These are phyloP conservation scores for Aureobasidium uvarum DNA, from an alignment of 2,329 filamentous ascomycete species.

Conservation along the genomic window DNA sequence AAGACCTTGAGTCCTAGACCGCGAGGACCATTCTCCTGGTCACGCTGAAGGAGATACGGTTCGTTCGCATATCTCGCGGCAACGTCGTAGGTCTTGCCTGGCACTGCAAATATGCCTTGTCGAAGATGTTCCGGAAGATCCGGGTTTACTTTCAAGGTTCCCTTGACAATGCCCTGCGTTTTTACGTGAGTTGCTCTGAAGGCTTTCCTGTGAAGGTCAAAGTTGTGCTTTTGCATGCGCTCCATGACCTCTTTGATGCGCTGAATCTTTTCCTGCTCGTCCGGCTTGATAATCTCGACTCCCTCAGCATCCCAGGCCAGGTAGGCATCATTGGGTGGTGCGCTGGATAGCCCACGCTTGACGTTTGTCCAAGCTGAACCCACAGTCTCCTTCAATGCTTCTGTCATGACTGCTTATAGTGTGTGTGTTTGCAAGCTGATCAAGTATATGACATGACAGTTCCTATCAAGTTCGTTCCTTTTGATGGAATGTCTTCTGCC, in stretches of 20 bases:
- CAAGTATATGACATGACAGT: neutral
- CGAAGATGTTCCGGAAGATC: slow-evolving; percentile 32
- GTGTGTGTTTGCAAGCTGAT: neutral
- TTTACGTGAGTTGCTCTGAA: slow-evolving; percentile 32
- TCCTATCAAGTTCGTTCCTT: neutral
- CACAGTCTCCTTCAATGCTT: slow-evolving; percentile 20
- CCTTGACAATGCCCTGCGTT: slow-evolving; percentile 32
- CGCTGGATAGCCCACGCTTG: slow-evolving; percentile 31
- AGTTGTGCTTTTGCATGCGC: slow-evolving; percentile 31
- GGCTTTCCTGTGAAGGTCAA: slow-evolving; percentile 30
- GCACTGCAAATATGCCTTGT: slow-evolving; percentile 29
- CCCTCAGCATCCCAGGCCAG: slow-evolving; percentile 27
- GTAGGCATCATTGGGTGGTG: slow-evolving; percentile 33
- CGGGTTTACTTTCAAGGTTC: slow-evolving; percentile 30
- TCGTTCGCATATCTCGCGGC: slow-evolving; percentile 32
- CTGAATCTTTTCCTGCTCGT: slow-evolving; percentile 29
- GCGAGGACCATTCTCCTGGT: slow-evolving; percentile 31
- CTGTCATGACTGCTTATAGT: slow-evolving; percentile 6
- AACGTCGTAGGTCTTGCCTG: slow-evolving; percentile 29
- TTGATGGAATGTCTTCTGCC: neutral
- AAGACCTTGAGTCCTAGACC: slow-evolving; percentile 33
- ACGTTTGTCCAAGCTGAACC: slow-evolving; percentile 23
- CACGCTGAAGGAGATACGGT: slow-evolving; percentile 32
- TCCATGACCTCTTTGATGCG: slow-evolving; percentile 28
- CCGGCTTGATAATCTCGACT: slow-evolving; percentile 23